Conservation (phyloP, 768 basidiomycete species). For the Calocera cornea region DNA sequence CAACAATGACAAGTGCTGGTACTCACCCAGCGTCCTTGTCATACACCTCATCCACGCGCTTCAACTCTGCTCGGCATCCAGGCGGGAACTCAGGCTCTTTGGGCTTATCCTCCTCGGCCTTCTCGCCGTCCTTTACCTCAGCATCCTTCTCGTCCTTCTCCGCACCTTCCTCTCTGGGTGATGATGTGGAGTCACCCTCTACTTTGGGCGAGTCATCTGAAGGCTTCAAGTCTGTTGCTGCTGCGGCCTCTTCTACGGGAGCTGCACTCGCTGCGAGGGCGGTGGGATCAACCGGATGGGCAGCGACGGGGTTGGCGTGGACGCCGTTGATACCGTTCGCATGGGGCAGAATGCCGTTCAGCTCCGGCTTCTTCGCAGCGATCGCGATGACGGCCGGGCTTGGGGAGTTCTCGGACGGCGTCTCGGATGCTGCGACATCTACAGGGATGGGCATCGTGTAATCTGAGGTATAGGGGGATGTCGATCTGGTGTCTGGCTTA, state of each 20-base stretch:
- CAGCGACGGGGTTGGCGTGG: not conserved
- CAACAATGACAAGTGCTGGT: not conserved
- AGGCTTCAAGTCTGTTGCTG: not conserved
- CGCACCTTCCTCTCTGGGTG: not conserved
- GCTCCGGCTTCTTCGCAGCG: not conserved
- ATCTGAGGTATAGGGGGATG: not conserved
- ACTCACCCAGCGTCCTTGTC: not conserved
- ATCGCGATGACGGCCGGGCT: not conserved
- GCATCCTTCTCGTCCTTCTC: slow-evolving; percentile 9
- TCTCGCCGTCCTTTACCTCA: slow-evolving; percentile 10
- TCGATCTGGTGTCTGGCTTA: no score
- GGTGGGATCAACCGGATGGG: not conserved
- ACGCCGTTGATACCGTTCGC: not conserved
- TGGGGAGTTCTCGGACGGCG: not conserved
- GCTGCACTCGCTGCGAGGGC: not conserved
- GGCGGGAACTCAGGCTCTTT: not conserved
- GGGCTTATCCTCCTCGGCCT: slow-evolving; percentile 9
- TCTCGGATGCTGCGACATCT: not conserved
- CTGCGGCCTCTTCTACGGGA: not conserved
- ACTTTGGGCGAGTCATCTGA: not conserved
- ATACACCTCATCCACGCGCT: slow-evolving; percentile 8
- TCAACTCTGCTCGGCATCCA: not conserved
- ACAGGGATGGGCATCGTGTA: not conserved
- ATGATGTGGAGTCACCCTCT: not conserved
- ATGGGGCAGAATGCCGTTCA: not conserved